A percentile compares a stretch with the other conserved stretches of the same genome.
Conservation (phyloP, 345 rosid genomes). For the Citrus sinensis region DVS_A1.0 CM039165.1:36358001-36358500, state of each 20-base stretch:
- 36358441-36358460: background rate
- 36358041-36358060: background rate
- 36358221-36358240: slow-evolving; percentile 88
- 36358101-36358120: background rate
- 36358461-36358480: background rate
- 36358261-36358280: slow-evolving; percentile 19
- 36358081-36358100: background rate
- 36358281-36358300: background rate
- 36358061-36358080: background rate
- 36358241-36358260: slow-evolving; percentile 75
- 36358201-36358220: slow-evolving; percentile 26
- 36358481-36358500: background rate
- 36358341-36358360: slow-evolving; percentile 61
- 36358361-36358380: slow-evolving; percentile 66
- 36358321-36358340: slow-evolving; percentile 72
- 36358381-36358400: slow-evolving; percentile 79
- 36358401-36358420: slow-evolving; percentile 97
- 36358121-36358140: no score
- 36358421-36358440: background rate
- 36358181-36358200: background rate
- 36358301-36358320: background rate
- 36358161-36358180: background rate
- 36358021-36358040: background rate
- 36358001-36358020: background rate
- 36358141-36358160: background rate